Base-by-base conservation (phyloP, 805 yeast species). In the Starmerella vitae region DNA sequence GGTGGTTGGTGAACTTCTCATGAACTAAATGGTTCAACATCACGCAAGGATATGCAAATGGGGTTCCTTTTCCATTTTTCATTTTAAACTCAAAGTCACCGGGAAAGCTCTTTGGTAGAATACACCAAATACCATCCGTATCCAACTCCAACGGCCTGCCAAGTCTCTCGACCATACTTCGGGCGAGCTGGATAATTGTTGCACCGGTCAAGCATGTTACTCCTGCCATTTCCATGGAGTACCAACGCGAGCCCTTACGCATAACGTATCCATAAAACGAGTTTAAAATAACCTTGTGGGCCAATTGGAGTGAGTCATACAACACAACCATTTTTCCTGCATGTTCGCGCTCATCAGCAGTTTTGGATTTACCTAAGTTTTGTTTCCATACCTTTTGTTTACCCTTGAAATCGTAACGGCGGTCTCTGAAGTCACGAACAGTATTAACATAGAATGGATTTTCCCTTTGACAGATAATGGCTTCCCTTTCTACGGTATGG, bases 61-160 rank as follows among this genome's bases (percentile, higher is more conserved):
- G 69, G 12, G 84, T 60, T 35, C 71, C 74, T 56, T 82, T 82
- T 3, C 97, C 97, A 51, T 78, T 75, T 48, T 76, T 73, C 52
- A 81, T 57, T 42, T 71, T 68, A 54, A 91, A 74, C 17, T 66
- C 66, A 58, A 68, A 84, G 49, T 85, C 79, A 52, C 91, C 98
- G 0, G 99, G 99, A 57, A 91, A 91, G 1, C 94, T 72, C 37
- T 74, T 69, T 2, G 99, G 98, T 32, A 91, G 65, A 47, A 86
- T 91, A 71, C 99, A 91, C 99, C 99, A 91, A 54, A 91, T 91
- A 66, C 99, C 99, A 68, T 91, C 99, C 0, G 99, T 91, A 61
- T 91, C 99, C 47, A 91, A 70, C 55, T 91, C 99, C 44, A 91
- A 64, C 0, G 98, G 98, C 50, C 97, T 69, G 1, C 99, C 99